Conservation (phyloP, 768 basidiomycete species). For the Gyrodon lividus region DNA sequence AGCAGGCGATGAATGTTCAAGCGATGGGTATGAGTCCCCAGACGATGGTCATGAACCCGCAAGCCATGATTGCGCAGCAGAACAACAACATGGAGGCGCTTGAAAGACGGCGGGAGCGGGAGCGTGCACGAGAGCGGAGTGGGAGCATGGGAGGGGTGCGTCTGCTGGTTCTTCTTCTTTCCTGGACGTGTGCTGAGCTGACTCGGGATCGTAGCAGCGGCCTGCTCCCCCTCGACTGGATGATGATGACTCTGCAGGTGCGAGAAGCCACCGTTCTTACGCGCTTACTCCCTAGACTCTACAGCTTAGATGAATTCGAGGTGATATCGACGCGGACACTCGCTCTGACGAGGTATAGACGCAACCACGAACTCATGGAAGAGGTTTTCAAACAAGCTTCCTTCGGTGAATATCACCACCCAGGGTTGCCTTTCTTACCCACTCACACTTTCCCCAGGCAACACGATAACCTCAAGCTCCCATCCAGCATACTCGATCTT, state of each 20-base stretch:
- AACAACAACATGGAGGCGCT: slow-evolving; percentile 70
- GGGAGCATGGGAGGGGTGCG: slow-evolving; percentile 42
- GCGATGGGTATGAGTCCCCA: slow-evolving; percentile 41
- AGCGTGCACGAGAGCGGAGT: slow-evolving; percentile 49
- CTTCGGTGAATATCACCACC: slow-evolving; percentile 39
- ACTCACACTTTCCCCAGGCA: slow-evolving; percentile 32
- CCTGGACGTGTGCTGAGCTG: not conserved
- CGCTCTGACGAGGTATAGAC: slow-evolving; percentile 67
- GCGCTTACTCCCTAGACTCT: not conserved
- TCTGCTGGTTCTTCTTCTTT: not conserved
- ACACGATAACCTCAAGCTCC: slow-evolving; percentile 40
- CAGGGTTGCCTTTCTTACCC: too few species aligned
- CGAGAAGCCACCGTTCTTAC: slow-evolving; percentile 2
- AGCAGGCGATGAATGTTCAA: too few species aligned
- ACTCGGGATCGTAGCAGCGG: slow-evolving; percentile 22
- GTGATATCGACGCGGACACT: slow-evolving; percentile 71
- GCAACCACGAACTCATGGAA: slow-evolving; percentile 85
- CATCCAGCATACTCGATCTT: slow-evolving; percentile 60
- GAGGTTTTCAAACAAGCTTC: slow-evolving; percentile 76
- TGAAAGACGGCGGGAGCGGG: slow-evolving; percentile 62
- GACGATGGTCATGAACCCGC: slow-evolving; percentile 57
- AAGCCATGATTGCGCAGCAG: slow-evolving; percentile 72
- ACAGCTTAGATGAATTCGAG: slow-evolving; percentile 58
- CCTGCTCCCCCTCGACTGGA: slow-evolving; percentile 36
- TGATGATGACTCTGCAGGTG: slow-evolving; percentile 72